These are phyloP conservation scores for Lentinus polychrous DNA, from an alignment of 1,284 basidiomycete species.

Conservation along the genomic window DNA sequence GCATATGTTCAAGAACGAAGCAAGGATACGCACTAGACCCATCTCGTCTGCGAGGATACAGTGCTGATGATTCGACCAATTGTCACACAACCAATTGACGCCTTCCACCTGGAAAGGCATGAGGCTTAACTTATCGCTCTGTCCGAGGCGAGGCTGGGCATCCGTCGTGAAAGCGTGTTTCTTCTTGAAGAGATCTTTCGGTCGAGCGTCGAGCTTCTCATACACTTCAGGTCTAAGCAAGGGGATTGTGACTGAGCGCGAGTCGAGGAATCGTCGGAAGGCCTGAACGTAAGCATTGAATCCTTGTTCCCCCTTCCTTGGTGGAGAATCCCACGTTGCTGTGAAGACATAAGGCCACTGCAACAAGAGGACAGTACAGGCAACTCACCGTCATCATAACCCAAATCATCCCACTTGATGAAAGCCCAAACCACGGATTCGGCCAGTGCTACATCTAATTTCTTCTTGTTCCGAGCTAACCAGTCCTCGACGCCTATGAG, in stretches of 20 bases:
- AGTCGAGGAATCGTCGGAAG: conserved; percentile 57
- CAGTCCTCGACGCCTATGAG: conserved; percentile 56
- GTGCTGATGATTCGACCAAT: conserved; percentile 83
- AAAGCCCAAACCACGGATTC: conserved; percentile 69
- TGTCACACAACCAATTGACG: conserved; percentile 87
- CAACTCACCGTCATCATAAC: conserved; percentile 79
- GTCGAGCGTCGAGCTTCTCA: conserved; percentile 38
- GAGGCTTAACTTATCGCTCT: conserved; percentile 52
- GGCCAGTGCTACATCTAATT: conserved; percentile 46
- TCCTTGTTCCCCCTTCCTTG: conserved; percentile 45
- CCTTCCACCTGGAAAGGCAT: conserved; percentile 91
- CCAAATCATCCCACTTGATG: conserved; percentile 87
- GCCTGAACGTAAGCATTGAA: conserved; percentile 64
- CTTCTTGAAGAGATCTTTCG: conserved; percentile 38
- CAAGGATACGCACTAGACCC: conserved; percentile 63
- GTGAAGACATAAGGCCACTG: conserved; percentile 1
- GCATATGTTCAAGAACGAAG: neutral
- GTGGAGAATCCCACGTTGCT: conserved; percentile 92
- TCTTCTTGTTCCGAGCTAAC: conserved; percentile 39
- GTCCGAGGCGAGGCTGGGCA: conserved; percentile 56
- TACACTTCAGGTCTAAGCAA: conserved; percentile 36
- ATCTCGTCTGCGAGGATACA: conserved; percentile 99
- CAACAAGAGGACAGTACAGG: neutral
- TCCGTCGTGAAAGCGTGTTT: conserved; percentile 39
- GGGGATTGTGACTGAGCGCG: conserved; percentile 57